Evolutionary conservation across 1,284 basidiomycete species (phyloP).

Genomic region (Neolentinus lepideus): DNA sequence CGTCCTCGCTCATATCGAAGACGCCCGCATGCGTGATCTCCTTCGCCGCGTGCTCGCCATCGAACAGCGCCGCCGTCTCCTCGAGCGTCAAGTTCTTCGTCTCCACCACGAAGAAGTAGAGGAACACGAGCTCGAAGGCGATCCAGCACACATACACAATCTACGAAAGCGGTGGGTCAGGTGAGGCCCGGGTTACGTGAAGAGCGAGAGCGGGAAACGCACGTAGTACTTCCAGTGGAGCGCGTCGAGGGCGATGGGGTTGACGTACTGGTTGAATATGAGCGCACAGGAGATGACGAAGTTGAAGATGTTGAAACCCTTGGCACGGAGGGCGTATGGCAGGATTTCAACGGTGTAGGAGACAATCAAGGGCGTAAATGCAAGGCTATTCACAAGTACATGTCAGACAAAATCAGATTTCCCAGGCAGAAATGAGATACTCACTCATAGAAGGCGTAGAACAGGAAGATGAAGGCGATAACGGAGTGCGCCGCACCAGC

Average conservation of each 20-base stretch:
- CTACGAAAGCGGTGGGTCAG: slow-evolving; percentile 11
- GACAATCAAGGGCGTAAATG: slow-evolving; percentile 69
- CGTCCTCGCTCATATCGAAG: background rate
- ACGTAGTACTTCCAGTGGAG: slow-evolving; percentile 61
- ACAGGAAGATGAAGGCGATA: slow-evolving; percentile 74
- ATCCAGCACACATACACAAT: slow-evolving; percentile 37
- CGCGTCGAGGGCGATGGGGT: slow-evolving; percentile 58
- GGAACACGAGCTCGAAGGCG: slow-evolving; percentile 29
- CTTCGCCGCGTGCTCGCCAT: background rate
- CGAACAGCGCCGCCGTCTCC: slow-evolving; percentile 27
- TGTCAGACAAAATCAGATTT: slow-evolving; percentile 1
- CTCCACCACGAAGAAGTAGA: slow-evolving; percentile 34
- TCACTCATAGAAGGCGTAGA: slow-evolving; percentile 63
- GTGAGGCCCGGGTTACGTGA: background rate
- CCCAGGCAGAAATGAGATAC: slow-evolving; percentile 14
- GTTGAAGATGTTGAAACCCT: slow-evolving; percentile 71
- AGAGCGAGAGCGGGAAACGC: background rate
- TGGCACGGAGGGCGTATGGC: slow-evolving; percentile 66
- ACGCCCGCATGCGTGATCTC: background rate
- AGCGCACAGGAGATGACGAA: slow-evolving; percentile 59
- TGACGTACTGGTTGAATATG: slow-evolving; percentile 79
- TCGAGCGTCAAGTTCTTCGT: slow-evolving; percentile 33
- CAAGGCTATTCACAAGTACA: slow-evolving; percentile 35
- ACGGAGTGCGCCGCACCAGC: slow-evolving; percentile 52
- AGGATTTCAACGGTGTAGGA: slow-evolving; percentile 73